Evolutionary conservation across 352 stramenopile species (phyloP).

Genomic region (Peronospora belbahrii): DNA sequence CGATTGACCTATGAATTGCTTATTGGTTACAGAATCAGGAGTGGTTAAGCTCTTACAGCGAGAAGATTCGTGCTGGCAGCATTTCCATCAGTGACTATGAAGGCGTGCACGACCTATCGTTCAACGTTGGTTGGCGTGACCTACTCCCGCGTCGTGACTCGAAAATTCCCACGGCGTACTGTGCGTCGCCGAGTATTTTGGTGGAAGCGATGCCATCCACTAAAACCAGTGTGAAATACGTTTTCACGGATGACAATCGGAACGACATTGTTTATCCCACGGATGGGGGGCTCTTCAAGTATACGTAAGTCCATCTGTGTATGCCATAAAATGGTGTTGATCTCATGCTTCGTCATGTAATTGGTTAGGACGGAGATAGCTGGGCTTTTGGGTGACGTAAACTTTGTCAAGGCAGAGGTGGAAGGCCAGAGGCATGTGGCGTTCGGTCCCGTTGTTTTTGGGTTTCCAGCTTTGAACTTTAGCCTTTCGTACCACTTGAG

Average conservation of each 20-base stretch:
- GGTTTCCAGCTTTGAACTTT: constrained; percentile 72
- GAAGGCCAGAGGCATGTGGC: constrained; percentile 77
- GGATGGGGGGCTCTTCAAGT: constrained; percentile 84
- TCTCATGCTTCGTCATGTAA: not conserved
- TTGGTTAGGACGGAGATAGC: constrained; percentile 75
- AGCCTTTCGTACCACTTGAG: constrained; percentile 72
- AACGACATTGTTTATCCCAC: constrained; percentile 85
- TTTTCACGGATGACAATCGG: constrained; percentile 87
- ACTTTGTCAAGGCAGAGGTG: constrained; percentile 85
- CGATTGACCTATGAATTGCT: not conserved
- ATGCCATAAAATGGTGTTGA: not conserved
- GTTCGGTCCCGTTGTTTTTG: constrained; percentile 55
- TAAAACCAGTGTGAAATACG: constrained; percentile 90
- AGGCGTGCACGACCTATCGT: constrained; percentile 75
- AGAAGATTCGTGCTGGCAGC: constrained; percentile 76
- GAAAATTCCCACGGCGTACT: constrained; percentile 84
- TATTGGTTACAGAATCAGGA: constrained; percentile 56
- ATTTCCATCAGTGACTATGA: constrained; percentile 84
- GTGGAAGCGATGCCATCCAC: constrained; percentile 85
- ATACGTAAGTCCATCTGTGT: constrained; percentile 38
- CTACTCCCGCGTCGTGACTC: constrained; percentile 76
- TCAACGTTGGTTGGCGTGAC: constrained; percentile 83
- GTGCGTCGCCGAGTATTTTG: constrained; percentile 85
- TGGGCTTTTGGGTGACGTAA: constrained; percentile 79
- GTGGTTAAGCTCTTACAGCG: constrained; percentile 83